phyloP scores from a whole-genome alignment of 176 grass and related monocot species.

The Neostapfia colusana region DNA sequence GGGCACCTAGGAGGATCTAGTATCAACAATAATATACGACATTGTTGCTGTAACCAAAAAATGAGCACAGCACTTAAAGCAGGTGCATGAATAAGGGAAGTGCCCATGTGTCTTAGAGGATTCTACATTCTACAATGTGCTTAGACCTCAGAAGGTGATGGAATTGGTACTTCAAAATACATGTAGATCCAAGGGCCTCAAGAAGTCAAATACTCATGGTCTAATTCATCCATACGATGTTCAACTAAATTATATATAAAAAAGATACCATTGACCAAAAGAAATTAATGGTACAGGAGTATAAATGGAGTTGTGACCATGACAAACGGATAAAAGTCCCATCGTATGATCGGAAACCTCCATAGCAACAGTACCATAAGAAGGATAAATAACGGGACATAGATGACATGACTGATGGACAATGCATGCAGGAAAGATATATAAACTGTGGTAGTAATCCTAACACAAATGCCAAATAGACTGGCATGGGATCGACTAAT shows the following conservation, averaged over 20 bases:
- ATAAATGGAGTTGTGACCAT: not conserved
- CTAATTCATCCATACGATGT: not conserved
- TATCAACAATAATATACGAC: constrained; percentile 20
- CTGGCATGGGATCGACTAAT: constrained; percentile 2
- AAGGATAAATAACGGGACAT: constrained; percentile 22
- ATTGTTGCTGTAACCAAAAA: not conserved
- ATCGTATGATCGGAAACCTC: not conserved
- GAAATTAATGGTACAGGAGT: not conserved
- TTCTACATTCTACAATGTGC: not conserved
- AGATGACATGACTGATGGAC: not conserved
- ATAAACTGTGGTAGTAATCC: not conserved
- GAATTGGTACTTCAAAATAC: not conserved
- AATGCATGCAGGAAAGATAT: not conserved
- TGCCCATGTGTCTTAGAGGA: not conserved
- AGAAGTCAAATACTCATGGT: not conserved
- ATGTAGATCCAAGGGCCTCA: not conserved
- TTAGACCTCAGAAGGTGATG: not conserved
- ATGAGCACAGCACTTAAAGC: not conserved
- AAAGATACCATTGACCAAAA: not conserved
- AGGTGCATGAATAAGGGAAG: not conserved
- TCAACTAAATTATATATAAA: constrained; percentile 3
- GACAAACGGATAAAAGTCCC: not conserved
- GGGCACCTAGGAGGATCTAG: not conserved
- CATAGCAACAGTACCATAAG: not conserved
- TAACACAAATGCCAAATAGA: not conserved